Percentiles rank a stretch among this genome's conserved stretches.
Conservation (phyloP, 2,329 filamentous ascomycete genomes). For the Teratosphaeria gauchensis region DNA sequence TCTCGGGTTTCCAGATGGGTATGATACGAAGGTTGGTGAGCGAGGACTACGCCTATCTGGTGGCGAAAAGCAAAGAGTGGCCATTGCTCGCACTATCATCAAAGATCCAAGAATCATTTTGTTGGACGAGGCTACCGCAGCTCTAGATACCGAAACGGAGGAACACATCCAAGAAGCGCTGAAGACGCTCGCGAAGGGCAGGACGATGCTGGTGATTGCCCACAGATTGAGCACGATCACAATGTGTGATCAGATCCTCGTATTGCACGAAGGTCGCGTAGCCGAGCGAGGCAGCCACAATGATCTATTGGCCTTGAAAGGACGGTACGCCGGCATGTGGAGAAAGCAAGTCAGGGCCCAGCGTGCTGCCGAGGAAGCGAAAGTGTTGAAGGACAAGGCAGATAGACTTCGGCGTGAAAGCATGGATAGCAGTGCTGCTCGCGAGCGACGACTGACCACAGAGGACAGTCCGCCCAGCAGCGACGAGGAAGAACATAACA, state of each 20-base stretch:
- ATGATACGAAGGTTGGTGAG: constrained; percentile 84
- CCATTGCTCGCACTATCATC: constrained; percentile 84
- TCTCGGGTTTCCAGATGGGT: constrained; percentile 75
- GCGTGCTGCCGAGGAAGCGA: constrained; percentile 40
- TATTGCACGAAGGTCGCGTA: constrained; percentile 44
- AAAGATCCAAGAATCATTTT: constrained; percentile 89
- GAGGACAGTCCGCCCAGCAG: constrained; percentile 30
- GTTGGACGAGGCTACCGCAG: constrained; percentile 85
- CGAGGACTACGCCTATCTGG: constrained; percentile 78
- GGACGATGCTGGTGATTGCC: constrained; percentile 92
- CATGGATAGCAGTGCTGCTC: constrained; percentile 31
- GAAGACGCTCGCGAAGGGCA: constrained; percentile 67
- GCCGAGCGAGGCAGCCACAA: constrained; percentile 43
- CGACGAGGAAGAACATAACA: constrained; percentile 25
- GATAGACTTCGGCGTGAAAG: constrained; percentile 39
- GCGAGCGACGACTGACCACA: constrained; percentile 7
- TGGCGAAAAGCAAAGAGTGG: constrained; percentile 87
- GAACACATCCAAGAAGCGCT: constrained; percentile 86
- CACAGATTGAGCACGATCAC: constrained; percentile 51
- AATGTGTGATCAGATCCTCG: constrained; percentile 47
- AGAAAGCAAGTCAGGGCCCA: constrained; percentile 44
- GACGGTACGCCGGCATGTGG: constrained; percentile 43
- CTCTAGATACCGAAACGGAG: constrained; percentile 83
- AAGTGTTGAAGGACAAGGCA: constrained; percentile 40
- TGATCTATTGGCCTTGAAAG: constrained; percentile 38